Base-by-base conservation (phyloP, 1,284 basidiomycete species). In the Pholiota adiposa region DNA sequence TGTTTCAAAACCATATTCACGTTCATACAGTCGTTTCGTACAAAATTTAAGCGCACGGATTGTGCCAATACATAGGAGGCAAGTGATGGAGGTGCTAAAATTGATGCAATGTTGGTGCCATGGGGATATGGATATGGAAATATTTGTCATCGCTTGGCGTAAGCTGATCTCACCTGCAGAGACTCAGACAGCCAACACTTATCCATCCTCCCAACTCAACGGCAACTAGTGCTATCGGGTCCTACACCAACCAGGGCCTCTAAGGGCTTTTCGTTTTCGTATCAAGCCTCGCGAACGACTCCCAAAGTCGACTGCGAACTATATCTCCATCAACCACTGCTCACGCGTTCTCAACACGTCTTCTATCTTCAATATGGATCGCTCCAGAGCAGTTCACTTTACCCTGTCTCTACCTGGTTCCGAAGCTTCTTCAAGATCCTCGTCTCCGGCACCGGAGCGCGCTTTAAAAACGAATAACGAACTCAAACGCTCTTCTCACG, bases 401-500 rank as follows among this genome's bases (percentile, higher is more conserved):
- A 55, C 65, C 8, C 43, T 68, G n/a, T 65, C 65, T 34, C 33
- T 56, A n/a, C 64, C 68, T 0, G 58, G 63, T 4, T 67, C 65
- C 9, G 63, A 63, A 38, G 63, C 62, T 5, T 70, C 65, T 27
- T 70, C 67, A n/a, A 59, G 67, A 46, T 51, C 67, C 0, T 51
- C 62, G 33, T 68, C 67, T 4, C 66, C 68, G 34, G 58, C 60
- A 16, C 62, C 60, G 23, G 21, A 52, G 41, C 16, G 51, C 36
- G 41, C 31, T 29, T 27, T 29, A 48, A 14, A 16, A 34, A 21
- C 33, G 53, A 19, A 59, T 34, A 18, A 29, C 9, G 38, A 60
- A 43, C 54, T 54, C 14, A 55, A 54, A 58, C 59, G 52, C 51
- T 27, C 44, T 8, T 41, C 40, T 38, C 23, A 58, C 40, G 55